These are phyloP conservation scores for Russula ochroleuca DNA, from an alignment of 768 basidiomycete genomes.

Conservation along the genomic window DNA sequence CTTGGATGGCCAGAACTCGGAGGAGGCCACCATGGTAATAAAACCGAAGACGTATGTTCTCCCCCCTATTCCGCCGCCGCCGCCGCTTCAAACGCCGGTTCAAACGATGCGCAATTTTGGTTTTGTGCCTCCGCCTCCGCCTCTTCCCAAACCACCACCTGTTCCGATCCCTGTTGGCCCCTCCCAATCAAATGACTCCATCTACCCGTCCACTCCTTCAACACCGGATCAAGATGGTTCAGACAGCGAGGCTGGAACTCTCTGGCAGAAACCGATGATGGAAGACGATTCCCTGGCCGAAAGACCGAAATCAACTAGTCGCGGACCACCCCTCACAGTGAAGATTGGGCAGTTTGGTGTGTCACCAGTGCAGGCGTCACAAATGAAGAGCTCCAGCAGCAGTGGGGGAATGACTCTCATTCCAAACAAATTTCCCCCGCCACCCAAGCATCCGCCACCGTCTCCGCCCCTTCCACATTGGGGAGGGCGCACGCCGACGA, in stretches of 20 bases:
- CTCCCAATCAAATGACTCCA: slow-evolving; percentile 4
- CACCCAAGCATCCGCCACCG: slow-evolving; percentile 30
- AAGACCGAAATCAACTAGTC: slow-evolving; percentile 12
- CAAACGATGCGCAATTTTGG: slow-evolving; percentile 20
- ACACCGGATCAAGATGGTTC: slow-evolving; percentile 43
- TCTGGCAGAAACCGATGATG: slow-evolving; percentile 44
- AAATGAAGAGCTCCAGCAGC: slow-evolving; percentile 19
- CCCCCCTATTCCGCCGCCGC: slow-evolving; percentile 25
- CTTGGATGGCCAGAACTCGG: slow-evolving; percentile 21
- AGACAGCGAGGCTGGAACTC: slow-evolving; percentile 46
- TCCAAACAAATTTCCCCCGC: slow-evolving; percentile 30
- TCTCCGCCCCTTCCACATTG: slow-evolving; percentile 27
- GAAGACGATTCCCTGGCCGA: slow-evolving; percentile 20
- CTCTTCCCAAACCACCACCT: slow-evolving; percentile 21
- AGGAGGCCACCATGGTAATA: slow-evolving; percentile 23
- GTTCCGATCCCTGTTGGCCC: slow-evolving; percentile 14
- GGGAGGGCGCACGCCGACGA: slow-evolving; percentile 30
- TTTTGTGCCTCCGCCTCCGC: slow-evolving; percentile 27
- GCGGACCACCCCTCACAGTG: slow-evolving; percentile 28
- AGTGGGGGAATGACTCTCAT: slow-evolving; percentile 39
- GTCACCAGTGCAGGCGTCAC: slow-evolving; percentile 30
- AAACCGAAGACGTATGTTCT: slow-evolving; percentile 23
- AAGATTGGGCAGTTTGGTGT: slow-evolving; percentile 30
- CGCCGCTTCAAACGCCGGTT: slow-evolving; percentile 16
- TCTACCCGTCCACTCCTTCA: slow-evolving; percentile 18